Percentiles rank a stretch among this genome's conserved stretches.
Evolutionary conservation across 305 asterid genomes (phyloP).

Genomic region (Euphrasia arctica): DNA sequence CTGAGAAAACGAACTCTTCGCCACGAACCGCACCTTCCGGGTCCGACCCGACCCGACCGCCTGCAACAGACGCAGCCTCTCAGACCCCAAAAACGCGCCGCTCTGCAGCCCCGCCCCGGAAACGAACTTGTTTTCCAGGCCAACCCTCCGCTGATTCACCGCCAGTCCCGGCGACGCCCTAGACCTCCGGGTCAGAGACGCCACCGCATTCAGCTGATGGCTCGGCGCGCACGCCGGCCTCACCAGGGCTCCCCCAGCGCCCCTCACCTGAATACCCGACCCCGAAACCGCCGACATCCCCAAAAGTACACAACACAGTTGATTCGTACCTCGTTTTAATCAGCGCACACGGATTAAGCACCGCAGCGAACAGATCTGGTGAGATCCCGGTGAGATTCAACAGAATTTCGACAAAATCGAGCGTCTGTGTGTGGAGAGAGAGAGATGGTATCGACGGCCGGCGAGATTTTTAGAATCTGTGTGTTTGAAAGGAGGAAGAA

Average conservation of each 20-base stretch:
- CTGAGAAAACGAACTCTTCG: conserved; percentile 68
- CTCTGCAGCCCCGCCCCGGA: conserved; percentile 39
- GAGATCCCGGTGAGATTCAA: conserved; percentile 13
- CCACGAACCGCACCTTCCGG: conserved; percentile 57
- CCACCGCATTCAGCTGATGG: conserved; percentile 75
- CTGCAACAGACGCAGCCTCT: conserved; percentile 56
- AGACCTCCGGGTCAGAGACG: conserved; percentile 50
- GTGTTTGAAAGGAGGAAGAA: conserved; percentile 2
- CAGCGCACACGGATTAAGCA: conserved; percentile 19
- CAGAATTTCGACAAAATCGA: conserved; percentile 20
- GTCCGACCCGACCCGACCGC: conserved; percentile 51
- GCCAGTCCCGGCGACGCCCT: conserved; percentile 36
- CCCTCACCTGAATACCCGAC: conserved; percentile 43
- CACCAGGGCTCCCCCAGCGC: conserved; percentile 37
- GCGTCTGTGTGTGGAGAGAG: conserved; percentile 5
- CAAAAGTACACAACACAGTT: conserved; percentile 7
- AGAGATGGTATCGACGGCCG: conserved; percentile 25
- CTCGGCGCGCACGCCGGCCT: conserved; percentile 51
- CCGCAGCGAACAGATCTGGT: conserved; percentile 34
- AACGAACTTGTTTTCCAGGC: conserved; percentile 44
- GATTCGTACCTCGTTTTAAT: conserved; percentile 2
- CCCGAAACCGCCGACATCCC: conserved; percentile 69
- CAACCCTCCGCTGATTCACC: conserved; percentile 36
- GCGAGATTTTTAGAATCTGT: conserved; percentile 21
- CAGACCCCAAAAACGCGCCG: conserved; percentile 42